These are phyloP conservation scores for Kodamaea kaohsiungensis DNA, from an alignment of 805 yeast genomes.

Conservation along the genomic window DNA sequence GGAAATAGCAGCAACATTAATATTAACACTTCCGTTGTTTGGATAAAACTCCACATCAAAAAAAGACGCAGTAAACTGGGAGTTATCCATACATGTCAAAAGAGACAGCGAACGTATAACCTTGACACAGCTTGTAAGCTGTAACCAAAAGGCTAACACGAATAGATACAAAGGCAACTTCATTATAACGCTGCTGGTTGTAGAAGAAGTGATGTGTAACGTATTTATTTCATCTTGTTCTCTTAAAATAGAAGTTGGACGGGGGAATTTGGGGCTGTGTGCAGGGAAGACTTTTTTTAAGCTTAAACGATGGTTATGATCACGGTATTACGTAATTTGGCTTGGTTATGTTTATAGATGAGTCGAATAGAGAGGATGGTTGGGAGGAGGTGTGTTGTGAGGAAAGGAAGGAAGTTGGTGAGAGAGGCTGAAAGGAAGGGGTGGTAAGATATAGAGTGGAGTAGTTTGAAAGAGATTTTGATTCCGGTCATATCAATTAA, in stretches of 20 bases:
- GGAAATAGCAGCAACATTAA: conserved; percentile 76
- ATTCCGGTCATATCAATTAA: too few species aligned
- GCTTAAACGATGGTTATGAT: background rate
- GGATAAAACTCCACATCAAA: conserved; percentile 80
- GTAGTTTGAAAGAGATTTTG: too few species aligned
- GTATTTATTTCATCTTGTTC: background rate
- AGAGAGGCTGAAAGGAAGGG: too few species aligned
- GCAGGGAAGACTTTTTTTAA: background rate
- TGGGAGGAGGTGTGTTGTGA: too few species aligned
- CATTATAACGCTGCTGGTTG: background rate
- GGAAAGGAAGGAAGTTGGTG: too few species aligned
- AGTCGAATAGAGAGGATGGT: too few species aligned
- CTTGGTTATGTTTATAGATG: background rate
- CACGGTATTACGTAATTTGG: background rate
- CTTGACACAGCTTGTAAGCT: background rate
- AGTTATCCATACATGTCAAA: conserved; percentile 88
- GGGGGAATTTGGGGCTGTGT: conserved; percentile 1
- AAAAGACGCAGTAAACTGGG: conserved; percentile 80
- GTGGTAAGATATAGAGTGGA: too few species aligned
- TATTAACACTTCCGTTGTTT: conserved; percentile 56
- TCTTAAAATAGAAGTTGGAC: background rate
- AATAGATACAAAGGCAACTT: background rate
- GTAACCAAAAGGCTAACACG: background rate
- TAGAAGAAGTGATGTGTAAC: background rate
- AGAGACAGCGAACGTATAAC: conserved; percentile 62